Evolutionary conservation across 495 filamentous ascomycete species (phyloP), one percentile per base, ranked within the genome.

Genomic region (Aspergillus incahuasiensis): DNA sequence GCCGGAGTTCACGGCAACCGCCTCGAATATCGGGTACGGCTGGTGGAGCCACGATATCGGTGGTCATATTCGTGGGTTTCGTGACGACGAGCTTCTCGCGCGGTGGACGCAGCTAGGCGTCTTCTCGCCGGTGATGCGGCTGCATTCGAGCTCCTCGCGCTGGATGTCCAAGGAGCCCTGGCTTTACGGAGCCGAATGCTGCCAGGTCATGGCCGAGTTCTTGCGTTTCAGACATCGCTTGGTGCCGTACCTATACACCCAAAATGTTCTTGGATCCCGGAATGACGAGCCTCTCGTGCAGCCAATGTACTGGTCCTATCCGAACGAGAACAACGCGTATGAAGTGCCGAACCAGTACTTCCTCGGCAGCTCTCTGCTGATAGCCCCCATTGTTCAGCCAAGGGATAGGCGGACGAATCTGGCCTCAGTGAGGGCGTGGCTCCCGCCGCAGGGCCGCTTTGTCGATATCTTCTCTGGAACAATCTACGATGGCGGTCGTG

Each of bases 21-120:
- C 82, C 0, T 82, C 79, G 13, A 85, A 85, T 66, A 84, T 85
- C 54, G 82, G 82, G 3, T 85, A 79, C 54, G 81, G 81, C 8
- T 85, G 81, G 81, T 85, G 82, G 82, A 82, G 79, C 50, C 80
- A 85, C 60, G 82, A 85, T 55, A 84, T 85, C 42, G 82, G 82
- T 19, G 82, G 82, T 20, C 82, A 85, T 58, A 73, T 72, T 49
- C 63, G 59, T 12, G 82, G 82, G 1, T 57, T 61, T 6, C 74
- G 72, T 9, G 79, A 79, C 50, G 79, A 82, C 43, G 77, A 85
- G 54, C 70, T 84, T 11, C 63, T 71, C 0, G 73, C 74, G 18
- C 77, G 82, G 45, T 85, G 81, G 82, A 73, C 82, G 6, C 82
- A 85, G 60, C 69, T 79, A 0, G 82, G 82, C 7, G 70, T 68